Evolutionary conservation across 164 flowering plant species (phyloP), one percentile per base, ranked within the genome.

Genomic region (Magnolia sinica): DNA sequence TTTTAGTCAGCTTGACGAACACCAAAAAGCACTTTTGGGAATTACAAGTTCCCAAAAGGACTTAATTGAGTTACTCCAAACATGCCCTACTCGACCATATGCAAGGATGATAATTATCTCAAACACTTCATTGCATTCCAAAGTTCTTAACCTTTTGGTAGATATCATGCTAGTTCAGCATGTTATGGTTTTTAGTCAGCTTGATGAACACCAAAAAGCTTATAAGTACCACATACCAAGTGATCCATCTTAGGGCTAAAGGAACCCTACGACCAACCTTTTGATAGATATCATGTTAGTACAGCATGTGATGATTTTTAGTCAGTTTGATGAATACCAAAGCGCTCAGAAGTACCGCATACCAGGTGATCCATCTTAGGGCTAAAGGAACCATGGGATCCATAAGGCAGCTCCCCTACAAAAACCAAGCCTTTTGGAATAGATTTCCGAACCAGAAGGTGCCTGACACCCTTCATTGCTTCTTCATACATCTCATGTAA

Each of bases 291-390:
- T 66, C 4, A 66, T 23, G 69, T 22, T 11, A 27, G 4, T 27
- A 66, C 31, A 66, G 13, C 69, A 66, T 66, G 69, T 22, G 7
- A 9, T 22, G 29, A 45, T 29, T 55, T 68, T 16, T 24, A 68
- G 29, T 29, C 45, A 68, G 71, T n/a, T 31, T 50, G 49, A 19
- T 20, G 58, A 70, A 50, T 16, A 70, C 9, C 20, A 19, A 20
- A 8, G 49, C 4, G 13, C 49, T 49, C 4, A 49, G 27, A 78
- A 68, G 67, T 68, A 58, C 8, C 72, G 76, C 91, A 68, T 89
- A 95, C 99, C 97, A 92, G 85, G 85, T 96, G 99, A 83, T 96
- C 98, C 99, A 96, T 94, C 83, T 96, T 96, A 6, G 99, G 93
- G 84, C 97, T 91, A 71, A 94, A 91, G 72, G 80, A 68, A 78